Conservation (phyloP, 163 green algal genomes). For the Scenedesmus sp. region DNA sequence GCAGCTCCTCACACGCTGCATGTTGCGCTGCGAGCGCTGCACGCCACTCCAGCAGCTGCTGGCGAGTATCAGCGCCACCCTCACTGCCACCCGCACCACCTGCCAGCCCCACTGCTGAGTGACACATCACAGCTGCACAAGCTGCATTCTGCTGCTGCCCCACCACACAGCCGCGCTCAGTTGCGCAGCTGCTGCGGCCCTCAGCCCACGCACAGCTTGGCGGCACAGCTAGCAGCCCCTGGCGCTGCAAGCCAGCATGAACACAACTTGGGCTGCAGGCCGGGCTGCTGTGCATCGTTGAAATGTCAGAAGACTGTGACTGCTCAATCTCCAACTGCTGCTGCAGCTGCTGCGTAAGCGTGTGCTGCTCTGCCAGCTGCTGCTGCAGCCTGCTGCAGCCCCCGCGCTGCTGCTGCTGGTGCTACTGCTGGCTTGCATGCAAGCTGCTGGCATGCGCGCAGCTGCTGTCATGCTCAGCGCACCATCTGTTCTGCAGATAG, state of each 20-base stretch:
- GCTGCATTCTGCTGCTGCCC: background rate
- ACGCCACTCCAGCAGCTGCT: conserved; percentile 16
- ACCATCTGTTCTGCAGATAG: background rate
- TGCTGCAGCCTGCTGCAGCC: background rate
- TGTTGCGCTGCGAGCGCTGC: conserved; percentile 17
- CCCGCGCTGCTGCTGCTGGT: background rate
- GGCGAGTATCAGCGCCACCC: background rate
- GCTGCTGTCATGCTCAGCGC: background rate
- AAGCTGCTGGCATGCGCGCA: too few relatives aligned
- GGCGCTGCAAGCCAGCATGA: background rate
- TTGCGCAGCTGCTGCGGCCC: background rate
- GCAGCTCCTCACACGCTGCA: conserved; percentile 20
- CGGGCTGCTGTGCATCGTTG: background rate
- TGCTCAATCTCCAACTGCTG: background rate
- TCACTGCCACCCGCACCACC: background rate
- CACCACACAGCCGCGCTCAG: background rate
- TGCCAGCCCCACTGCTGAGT: background rate
- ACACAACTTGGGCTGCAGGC: background rate
- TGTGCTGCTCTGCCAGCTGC: conserved; percentile 5
- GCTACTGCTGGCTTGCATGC: too few relatives aligned
- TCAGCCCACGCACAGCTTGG: background rate
- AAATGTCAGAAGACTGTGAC: background rate
- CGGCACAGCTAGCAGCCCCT: too few relatives aligned
- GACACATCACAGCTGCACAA: background rate
- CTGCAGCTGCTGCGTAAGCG: conserved; percentile 22